Conservation (phyloP, 2,329 filamentous ascomycete species). For the Blastomyces parvus region DNA sequence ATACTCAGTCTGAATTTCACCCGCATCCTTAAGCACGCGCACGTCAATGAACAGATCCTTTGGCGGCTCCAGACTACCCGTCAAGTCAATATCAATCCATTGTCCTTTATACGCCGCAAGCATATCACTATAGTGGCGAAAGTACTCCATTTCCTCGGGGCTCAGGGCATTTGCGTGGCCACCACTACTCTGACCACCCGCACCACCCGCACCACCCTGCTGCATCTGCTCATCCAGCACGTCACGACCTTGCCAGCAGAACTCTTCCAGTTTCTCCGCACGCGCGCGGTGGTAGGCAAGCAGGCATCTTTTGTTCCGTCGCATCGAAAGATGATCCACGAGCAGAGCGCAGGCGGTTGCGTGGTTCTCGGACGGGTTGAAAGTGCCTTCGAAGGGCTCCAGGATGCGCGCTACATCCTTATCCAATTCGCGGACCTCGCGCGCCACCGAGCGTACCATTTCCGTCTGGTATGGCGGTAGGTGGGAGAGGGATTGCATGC, state of each 20-base stretch:
- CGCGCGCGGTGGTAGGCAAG: conserved; percentile 88
- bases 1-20: conserved; percentile 98
- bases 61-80: conserved; percentile 88
- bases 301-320: conserved; percentile 89
- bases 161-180: conserved; percentile 64
- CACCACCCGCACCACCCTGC: conserved; percentile 6
- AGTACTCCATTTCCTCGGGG: conserved; percentile 94
- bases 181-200: conserved; percentile 37
- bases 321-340: conserved; percentile 90
- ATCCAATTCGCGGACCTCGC: conserved; percentile 88
- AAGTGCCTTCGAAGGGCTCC: conserved; percentile 71
- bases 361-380: conserved; percentile 74
- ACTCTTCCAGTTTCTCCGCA: conserved; percentile 82
- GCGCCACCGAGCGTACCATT: conserved; percentile 73
- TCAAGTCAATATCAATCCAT: conserved; percentile 96
- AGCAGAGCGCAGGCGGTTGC: conserved; percentile 79
- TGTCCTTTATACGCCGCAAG: conserved; percentile 95
- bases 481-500: conserved; percentile 74
- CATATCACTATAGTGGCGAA: conserved; percentile 81
- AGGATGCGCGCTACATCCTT: conserved; percentile 72
- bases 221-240: conserved; percentile 52
- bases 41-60: conserved; percentile 95
- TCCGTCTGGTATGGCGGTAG: conserved; percentile 90
- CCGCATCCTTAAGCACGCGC: conserved; percentile 87
- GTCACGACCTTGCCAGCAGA: conserved; percentile 85